Base-by-base conservation (phyloP, 2,329 filamentous ascomycete species). In the Chaetothyriales sp. region DNA sequence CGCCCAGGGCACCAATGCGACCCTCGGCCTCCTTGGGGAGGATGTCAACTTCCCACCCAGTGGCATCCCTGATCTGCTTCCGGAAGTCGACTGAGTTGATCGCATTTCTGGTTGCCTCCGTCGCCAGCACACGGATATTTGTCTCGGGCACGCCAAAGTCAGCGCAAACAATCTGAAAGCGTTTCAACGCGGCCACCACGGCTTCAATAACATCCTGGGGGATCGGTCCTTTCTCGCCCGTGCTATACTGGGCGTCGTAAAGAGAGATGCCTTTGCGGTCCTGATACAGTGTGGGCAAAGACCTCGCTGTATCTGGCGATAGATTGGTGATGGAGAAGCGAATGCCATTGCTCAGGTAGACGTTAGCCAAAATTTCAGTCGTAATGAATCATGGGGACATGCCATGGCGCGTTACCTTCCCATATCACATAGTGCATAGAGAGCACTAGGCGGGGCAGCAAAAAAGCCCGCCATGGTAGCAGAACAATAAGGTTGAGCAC, bases 251-350 rank as follows among this genome's bases (percentile, higher is more conserved):
- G 0, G 86, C 86, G 62, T 95, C 87, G 67, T 92, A 94, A 9
- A 95, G 76, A 1, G 88, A 95, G 52, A 95, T 92, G 19, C 75
- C 77, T 8, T 80, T 83, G 5, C 89, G 81, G 60, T 87, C 80
- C 60, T 84, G 79, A 67, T 86, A 93, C 51, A 95, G 61, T 22
- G 84, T 89, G 18, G 76, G 80, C 43, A 95, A 74, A 20, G 88
- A 78, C 20, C 88, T 83, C 20, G 84, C 75, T 42, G 73, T 78
- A 3, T 80, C 78, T 19, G 83, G 81, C 3, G 80, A 76, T n/a
- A 93, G 74, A 57, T 87, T 81, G 7, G 87, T 86, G 61, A 95
- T 86, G 44, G 86, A 90, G 72, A 94, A 94, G 50, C 89, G 86
- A 61, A 95, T 90, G 60, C 88, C 89, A 71, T 95, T 95, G 72